Evolutionary conservation across 345 rosid species (phyloP).

Genomic region (Aegle marmelos): DNA sequence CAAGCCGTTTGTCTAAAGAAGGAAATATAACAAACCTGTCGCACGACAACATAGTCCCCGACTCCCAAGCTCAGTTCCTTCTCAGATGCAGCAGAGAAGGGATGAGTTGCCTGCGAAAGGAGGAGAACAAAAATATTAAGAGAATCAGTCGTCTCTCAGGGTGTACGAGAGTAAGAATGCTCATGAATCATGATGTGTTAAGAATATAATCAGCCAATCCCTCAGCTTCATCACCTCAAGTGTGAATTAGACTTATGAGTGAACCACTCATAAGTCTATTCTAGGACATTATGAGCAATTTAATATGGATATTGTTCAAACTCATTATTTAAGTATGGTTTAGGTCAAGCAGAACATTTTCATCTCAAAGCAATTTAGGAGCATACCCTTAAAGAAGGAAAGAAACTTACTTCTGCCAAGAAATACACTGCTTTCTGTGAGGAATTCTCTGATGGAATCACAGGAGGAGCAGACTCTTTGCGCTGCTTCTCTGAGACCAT

Average conservation of each 20-base stretch:
- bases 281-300: background rate
- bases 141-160: background rate
- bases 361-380: background rate
- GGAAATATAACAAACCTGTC: slow-evolving; percentile 55
- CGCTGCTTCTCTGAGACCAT: slow-evolving; percentile 93
- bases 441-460: slow-evolving; percentile 51
- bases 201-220: background rate
- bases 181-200: background rate
- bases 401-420: slow-evolving; percentile 80
- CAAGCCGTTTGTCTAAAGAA: background rate
- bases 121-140: slow-evolving; percentile 9
- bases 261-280: background rate
- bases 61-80: slow-evolving; percentile 76
- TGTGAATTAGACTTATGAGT: background rate
- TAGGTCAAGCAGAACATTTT: background rate
- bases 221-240: background rate
- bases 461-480: slow-evolving; percentile 94
- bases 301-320: background rate
- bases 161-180: background rate
- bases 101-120: slow-evolving; percentile 61
- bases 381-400: slow-evolving; percentile 1
- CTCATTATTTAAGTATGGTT: background rate
- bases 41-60: slow-evolving; percentile 87
- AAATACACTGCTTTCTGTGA: slow-evolving; percentile 70
- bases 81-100: slow-evolving; percentile 75